Conservation (phyloP, 169 alveolate species). For the Plasmodium inui region DNA sequence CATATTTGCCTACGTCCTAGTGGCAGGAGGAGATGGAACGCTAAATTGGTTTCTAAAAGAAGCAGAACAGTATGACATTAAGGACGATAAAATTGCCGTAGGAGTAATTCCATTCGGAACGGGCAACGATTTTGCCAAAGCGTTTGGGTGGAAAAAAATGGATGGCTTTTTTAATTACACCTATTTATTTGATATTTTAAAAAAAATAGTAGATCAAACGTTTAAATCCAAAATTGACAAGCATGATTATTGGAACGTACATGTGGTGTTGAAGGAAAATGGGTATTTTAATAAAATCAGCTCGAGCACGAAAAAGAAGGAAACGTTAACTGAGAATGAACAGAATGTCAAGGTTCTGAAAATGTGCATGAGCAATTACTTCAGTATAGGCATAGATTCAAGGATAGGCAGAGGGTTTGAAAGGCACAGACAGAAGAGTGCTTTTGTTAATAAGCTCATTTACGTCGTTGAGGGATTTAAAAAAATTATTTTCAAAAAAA, state of each 20-base stretch:
- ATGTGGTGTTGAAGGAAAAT: slow-evolving; percentile 86
- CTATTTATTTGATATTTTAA: slow-evolving; percentile 85
- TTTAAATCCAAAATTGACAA: slow-evolving; percentile 83
- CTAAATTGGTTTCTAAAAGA: slow-evolving; percentile 93
- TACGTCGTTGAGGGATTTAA: slow-evolving; percentile 87
- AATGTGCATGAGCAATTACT: slow-evolving; percentile 91
- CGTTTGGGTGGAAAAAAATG: slow-evolving; percentile 91
- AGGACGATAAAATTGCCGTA: slow-evolving; percentile 82
- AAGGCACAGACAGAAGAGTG: slow-evolving; percentile 86
- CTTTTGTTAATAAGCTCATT: slow-evolving; percentile 83
- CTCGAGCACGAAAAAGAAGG: slow-evolving; percentile 82
- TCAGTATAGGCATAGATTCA: slow-evolving; percentile 95
- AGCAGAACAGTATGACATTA: slow-evolving; percentile 85
- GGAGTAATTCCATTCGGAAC: slow-evolving; percentile 96
- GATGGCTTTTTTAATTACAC: slow-evolving; percentile 84
- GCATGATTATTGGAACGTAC: slow-evolving; percentile 93
- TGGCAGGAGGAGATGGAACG: slow-evolving; percentile 98
- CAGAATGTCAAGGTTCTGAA: slow-evolving; percentile 16
- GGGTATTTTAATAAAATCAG: slow-evolving; percentile 90
- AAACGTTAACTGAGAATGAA: slow-evolving; percentile 67
- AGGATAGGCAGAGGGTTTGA: slow-evolving; percentile 94
- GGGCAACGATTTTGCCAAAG: slow-evolving; percentile 95
- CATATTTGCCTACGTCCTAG: slow-evolving; percentile 77
- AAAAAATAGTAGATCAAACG: slow-evolving; percentile 83
- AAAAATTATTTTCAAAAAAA: slow-evolving; percentile 81